Conservation (phyloP, 192 early-diverging fungal species). For the Endogone sp. region DNA sequence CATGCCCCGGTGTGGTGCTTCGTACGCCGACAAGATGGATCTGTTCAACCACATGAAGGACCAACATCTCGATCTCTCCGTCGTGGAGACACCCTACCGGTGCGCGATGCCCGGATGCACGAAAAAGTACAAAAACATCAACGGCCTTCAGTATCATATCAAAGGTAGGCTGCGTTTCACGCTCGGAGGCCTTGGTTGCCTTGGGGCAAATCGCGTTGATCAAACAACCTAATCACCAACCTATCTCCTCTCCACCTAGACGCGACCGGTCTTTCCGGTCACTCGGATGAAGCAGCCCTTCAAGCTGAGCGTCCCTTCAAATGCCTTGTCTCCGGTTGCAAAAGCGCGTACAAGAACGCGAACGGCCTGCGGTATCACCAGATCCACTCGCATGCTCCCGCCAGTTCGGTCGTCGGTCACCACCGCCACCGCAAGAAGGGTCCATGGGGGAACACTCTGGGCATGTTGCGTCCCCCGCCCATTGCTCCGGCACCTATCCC, state of each 20-base stretch:
- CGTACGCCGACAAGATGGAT: not conserved
- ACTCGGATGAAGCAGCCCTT: not conserved
- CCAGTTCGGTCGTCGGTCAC: not conserved
- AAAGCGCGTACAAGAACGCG: conserved; percentile 31
- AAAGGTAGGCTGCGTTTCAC: conserved; percentile 45
- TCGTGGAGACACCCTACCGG: conserved; percentile 52
- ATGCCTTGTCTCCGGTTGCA: conserved; percentile 35
- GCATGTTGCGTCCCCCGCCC: not conserved
- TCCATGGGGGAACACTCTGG: not conserved
- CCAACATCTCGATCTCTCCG: not conserved
- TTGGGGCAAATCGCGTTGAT: not conserved
- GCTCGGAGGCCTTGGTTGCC: conserved; percentile 8
- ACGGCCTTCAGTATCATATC: conserved; percentile 79
- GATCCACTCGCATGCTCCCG: conserved; percentile 11
- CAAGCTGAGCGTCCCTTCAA: conserved; percentile 20
- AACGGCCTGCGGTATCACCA: conserved; percentile 40
- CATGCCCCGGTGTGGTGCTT: not conserved
- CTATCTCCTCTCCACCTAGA: not conserved
- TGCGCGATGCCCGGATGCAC: conserved; percentile 64
- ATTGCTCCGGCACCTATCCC: not conserved
- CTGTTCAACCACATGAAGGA: not conserved
- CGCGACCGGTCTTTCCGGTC: not conserved
- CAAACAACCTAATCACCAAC: not conserved
- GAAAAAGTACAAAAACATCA: conserved; percentile 79
- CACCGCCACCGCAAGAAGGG: not conserved